Percentiles rank a stretch among this genome's conserved stretches.
Conservation (phyloP, 164 flowering plant genomes). For the Umbilicus rupestris region DNA sequence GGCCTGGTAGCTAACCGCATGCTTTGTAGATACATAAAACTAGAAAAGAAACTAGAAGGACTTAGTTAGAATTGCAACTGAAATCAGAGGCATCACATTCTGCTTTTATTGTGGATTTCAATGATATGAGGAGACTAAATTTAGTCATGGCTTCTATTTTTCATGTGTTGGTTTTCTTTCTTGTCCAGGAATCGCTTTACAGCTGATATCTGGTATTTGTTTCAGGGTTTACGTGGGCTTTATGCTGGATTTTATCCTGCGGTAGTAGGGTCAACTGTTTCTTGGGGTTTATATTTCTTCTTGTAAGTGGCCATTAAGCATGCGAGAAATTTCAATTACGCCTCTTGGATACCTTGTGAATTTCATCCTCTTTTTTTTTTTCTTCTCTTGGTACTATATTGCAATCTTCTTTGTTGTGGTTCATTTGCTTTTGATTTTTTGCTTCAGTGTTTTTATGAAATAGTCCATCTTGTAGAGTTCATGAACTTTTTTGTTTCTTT, state of each 20-base stretch:
- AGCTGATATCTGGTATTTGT: background rate
- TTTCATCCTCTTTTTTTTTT: background rate
- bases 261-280: conserved; percentile 81
- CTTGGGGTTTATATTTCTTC: conserved; percentile 89
- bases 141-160: background rate
- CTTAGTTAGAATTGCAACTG: no score
- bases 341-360: no score
- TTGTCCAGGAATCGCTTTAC: background rate
- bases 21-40: no score
- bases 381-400: background rate
- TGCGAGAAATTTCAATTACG: background rate
- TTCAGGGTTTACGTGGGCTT: conserved; percentile 85
- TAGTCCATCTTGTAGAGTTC: background rate
- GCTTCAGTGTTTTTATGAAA: background rate
- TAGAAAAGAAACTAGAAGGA: no score
- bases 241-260: conserved; percentile 91
- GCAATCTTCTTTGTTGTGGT: background rate
- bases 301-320: conserved; percentile 44
- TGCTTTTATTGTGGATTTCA: no score
- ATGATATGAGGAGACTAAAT: background rate
- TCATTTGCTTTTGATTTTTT: background rate
- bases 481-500: background rate
- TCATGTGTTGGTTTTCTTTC: background rate
- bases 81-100: no score
- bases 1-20: no score